Conservation (phyloP, 2,329 filamentous ascomycete species). For the Pseudopyrenochaeta lycopersici region DNA sequence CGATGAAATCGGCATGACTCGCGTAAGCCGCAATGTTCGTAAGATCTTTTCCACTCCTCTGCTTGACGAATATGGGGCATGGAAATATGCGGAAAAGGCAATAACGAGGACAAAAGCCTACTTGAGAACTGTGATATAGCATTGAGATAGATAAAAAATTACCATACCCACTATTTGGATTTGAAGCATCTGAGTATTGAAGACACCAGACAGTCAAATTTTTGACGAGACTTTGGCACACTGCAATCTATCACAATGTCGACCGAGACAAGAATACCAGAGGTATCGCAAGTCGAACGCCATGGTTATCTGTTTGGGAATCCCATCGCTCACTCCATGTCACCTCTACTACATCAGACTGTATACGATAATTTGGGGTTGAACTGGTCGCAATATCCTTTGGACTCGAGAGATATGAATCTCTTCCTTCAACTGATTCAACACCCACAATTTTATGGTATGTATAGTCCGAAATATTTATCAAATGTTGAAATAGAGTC, state of each 20-base stretch:
- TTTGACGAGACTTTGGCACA: background rate
- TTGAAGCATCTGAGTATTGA: too few species aligned
- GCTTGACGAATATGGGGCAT: background rate
- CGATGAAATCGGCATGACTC: constrained; percentile 7
- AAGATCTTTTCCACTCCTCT: constrained; percentile 18
- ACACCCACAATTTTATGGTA: constrained; percentile 70
- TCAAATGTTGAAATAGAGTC: background rate
- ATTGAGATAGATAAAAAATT: too few species aligned
- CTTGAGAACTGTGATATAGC: too few species aligned
- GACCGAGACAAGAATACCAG: constrained; percentile 17
- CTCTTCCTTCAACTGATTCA: constrained; percentile 60
- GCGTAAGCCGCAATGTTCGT: constrained; percentile 1
- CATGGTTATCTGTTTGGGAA: constrained; percentile 66
- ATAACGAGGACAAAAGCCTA: too few species aligned
- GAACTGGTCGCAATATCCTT: constrained; percentile 62
- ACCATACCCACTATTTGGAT: too few species aligned
- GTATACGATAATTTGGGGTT: constrained; percentile 61
- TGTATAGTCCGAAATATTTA: constrained; percentile 11
- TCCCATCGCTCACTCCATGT: constrained; percentile 66
- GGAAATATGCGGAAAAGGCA: background rate
- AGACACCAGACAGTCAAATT: background rate
- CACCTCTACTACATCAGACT: constrained; percentile 63
- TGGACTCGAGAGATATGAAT: constrained; percentile 56
- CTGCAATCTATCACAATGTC: constrained; percentile 18
- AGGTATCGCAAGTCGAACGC: constrained; percentile 44